Conservation (phyloP, 2,329 filamentous ascomycete genomes). For the Fusarium bactridioides region DNA sequence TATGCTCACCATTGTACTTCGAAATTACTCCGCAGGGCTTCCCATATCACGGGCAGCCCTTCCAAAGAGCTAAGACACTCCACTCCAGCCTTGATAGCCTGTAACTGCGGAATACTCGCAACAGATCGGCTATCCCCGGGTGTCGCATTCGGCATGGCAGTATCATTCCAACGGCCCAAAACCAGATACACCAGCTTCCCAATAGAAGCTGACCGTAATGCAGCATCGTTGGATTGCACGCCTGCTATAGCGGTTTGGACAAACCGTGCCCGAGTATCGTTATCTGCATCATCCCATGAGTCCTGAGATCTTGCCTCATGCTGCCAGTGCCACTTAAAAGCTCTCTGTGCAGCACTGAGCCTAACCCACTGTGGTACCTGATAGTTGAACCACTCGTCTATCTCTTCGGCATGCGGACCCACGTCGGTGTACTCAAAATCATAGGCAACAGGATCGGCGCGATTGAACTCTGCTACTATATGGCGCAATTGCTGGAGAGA, state of each 20-base stretch:
- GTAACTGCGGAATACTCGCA: constrained; percentile 65
- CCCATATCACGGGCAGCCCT: constrained; percentile 61
- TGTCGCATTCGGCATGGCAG: constrained; percentile 60
- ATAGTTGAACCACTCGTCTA: constrained; percentile 98
- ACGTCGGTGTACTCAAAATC: constrained; percentile 84
- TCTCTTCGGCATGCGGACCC: constrained; percentile 80
- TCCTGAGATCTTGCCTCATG: constrained; percentile 51
- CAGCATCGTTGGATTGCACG: constrained; percentile 55
- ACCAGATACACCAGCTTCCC: constrained; percentile 68
- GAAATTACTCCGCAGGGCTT: constrained; percentile 57
- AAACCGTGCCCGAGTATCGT: constrained; percentile 65
- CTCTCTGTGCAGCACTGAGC: constrained; percentile 75
- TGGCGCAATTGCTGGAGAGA: constrained; percentile 77
- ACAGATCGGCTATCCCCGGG: constrained; percentile 56
- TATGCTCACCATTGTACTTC: constrained; percentile 60
- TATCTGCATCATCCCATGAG: constrained; percentile 72
- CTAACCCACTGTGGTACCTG: constrained; percentile 85
- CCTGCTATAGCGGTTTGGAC: constrained; percentile 60
- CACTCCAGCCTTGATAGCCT: constrained; percentile 65
- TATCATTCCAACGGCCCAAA: constrained; percentile 75
- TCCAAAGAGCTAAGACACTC: constrained; percentile 59
- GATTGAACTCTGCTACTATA: constrained; percentile 77
- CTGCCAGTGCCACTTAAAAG: constrained; percentile 81
- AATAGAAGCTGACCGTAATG: constrained; percentile 60
- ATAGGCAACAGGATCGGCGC: constrained; percentile 75